phyloP scores from a whole-genome alignment of 2,329 filamentous ascomycete species.

The Gaeumannomyces tritici region DNA sequence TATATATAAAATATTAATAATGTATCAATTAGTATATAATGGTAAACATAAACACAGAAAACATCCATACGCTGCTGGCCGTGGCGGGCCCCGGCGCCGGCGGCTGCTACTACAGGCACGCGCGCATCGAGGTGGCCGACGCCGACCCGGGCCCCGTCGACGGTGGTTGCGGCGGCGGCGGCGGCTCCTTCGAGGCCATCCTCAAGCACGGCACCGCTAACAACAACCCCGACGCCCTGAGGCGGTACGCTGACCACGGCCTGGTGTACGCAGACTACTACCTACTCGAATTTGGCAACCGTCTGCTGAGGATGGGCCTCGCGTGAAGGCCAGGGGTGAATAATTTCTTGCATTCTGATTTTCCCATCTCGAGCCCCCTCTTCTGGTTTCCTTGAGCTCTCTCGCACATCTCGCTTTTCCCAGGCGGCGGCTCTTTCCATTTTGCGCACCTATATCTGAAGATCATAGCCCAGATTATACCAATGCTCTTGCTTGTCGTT shows the following conservation, averaged over 20 bases:
- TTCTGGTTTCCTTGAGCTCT: neutral
- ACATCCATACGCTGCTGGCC: neutral
- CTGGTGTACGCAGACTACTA: slow-evolving; percentile 38
- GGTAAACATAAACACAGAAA: too few species aligned
- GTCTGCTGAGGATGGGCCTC: slow-evolving; percentile 24
- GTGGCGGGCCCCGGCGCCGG: neutral
- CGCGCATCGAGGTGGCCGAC: slow-evolving; percentile 3
- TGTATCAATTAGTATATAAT: too few species aligned
- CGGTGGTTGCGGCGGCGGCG: too few species aligned
- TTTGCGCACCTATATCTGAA: too few species aligned
- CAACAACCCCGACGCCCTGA: slow-evolving; percentile 14
- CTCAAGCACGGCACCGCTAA: slow-evolving; percentile 20
- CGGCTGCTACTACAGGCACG: neutral
- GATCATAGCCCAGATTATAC: too few species aligned
- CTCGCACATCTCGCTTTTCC: neutral
- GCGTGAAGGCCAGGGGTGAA: neutral
- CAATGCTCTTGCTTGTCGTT: too few species aligned
- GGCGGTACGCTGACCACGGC: slow-evolving; percentile 21
- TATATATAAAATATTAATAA: too few species aligned
- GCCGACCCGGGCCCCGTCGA: slow-evolving; percentile 8
- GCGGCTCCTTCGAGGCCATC: slow-evolving; percentile 20
- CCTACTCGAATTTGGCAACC: slow-evolving; percentile 33
- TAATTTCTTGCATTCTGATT: too few species aligned
- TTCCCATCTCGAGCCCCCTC: neutral
- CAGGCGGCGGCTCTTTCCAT: neutral